Conservation (phyloP, 768 basidiomycete species). For the Amanita muscaria region DNA sequence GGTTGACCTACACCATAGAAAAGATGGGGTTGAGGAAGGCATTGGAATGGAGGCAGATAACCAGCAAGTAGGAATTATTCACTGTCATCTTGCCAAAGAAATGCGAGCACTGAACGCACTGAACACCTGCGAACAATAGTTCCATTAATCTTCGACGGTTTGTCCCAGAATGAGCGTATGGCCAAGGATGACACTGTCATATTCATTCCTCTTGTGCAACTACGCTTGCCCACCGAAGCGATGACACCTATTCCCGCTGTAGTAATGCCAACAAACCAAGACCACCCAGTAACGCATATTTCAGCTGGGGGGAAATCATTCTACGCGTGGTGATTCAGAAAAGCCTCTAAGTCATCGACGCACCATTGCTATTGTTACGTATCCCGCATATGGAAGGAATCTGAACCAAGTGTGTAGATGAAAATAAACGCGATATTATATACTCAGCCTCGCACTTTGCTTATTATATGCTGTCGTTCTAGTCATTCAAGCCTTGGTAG, state of each 20-base stretch:
- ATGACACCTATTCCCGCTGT: conserved; percentile 67
- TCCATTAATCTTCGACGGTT: no score
- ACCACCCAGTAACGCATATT: conserved; percentile 81
- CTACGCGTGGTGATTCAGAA: conserved; percentile 19
- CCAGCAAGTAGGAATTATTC: no score
- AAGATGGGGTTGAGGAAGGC: no score
- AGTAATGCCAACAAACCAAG: conserved; percentile 77
- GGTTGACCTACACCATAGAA: no score
- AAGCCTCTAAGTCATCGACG: conserved; percentile 17
- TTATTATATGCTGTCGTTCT: conserved; percentile 81
- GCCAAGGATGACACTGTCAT: no score
- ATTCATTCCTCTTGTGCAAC: no score
- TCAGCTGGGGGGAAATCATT: conserved; percentile 95
- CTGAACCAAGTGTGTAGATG: conserved; percentile 29
- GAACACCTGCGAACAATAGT: no score
- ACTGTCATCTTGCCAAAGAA: no score
- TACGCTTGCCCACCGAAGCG: no score
- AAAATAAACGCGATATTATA: background rate
- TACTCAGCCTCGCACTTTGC: conserved; percentile 88
- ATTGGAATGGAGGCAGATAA: no score
- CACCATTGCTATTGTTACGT: conserved; percentile 96
- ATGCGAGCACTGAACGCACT: no score
- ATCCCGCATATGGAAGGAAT: conserved; percentile 91
- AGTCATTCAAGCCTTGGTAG: conserved; percentile 85
- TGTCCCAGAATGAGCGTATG: no score